A percentile compares a stretch with the other conserved stretches of the same genome.
Conservation (phyloP, 805 yeast genomes). For the Starmerella bombicola region DNA sequence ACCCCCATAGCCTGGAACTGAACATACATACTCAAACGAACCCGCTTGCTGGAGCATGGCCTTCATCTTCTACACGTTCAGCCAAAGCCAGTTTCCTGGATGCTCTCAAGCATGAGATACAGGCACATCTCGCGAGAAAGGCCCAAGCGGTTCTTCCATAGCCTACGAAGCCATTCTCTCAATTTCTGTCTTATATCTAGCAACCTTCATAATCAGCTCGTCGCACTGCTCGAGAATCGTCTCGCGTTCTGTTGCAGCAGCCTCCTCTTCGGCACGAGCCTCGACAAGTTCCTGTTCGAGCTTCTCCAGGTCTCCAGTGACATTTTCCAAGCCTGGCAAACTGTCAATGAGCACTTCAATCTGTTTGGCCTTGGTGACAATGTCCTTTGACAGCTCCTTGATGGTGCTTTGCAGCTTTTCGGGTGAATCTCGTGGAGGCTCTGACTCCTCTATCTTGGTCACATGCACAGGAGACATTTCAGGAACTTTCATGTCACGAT, state of each 20-base stretch:
- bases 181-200: slow-evolving; percentile 35
- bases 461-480: slow-evolving; percentile 32
- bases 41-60: slow-evolving; percentile 39
- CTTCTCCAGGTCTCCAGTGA: slow-evolving; percentile 52
- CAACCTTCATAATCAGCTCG: slow-evolving; percentile 47
- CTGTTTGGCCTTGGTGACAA: slow-evolving; percentile 75
- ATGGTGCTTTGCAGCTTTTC: slow-evolving; percentile 33
- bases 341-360: slow-evolving; percentile 75
- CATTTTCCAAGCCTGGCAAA: slow-evolving; percentile 83
- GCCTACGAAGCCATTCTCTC: slow-evolving; percentile 15
- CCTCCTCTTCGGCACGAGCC: slow-evolving; percentile 46
- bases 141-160: neutral
- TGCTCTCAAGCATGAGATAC: slow-evolving; percentile 25
- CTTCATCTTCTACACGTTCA: slow-evolving; percentile 32
- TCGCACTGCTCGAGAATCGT: slow-evolving; percentile 49
- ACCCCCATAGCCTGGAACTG: slow-evolving; percentile 9
- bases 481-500: slow-evolving; percentile 45
- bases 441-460: slow-evolving; percentile 50
- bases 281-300: slow-evolving; percentile 50
- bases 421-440: slow-evolving; percentile 22
- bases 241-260: slow-evolving; percentile 53
- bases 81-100: slow-evolving; percentile 32
- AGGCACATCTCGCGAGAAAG: neutral
- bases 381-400: slow-evolving; percentile 71
- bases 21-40: slow-evolving; percentile 30